Base-by-base conservation (phyloP, 768 basidiomycete species). In the Serpula lacrymans region DNA sequence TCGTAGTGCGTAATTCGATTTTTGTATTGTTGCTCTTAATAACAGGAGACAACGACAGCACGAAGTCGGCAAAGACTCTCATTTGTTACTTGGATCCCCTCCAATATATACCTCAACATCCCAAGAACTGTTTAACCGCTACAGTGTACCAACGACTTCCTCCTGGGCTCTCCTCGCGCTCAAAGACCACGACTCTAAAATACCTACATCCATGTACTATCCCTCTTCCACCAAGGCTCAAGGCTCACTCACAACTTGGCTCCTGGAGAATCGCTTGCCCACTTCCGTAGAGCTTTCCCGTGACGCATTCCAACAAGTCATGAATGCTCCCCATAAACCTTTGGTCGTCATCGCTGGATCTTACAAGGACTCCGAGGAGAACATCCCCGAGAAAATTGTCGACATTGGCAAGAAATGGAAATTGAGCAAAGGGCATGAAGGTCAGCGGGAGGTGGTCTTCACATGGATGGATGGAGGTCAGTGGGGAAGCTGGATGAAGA, bases 401-500 rank as follows among this genome's bases (percentile, higher is more conserved):
- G 74, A 75, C 46, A 67, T 83, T 5, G 81, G 74, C 1, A 68
- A 63, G 51, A 75, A 69, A 50, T 92, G 82, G 90, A 72, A 74
- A 45, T 67, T 70, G 24, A 68, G 64, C 18, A 41, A 47, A 38
- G 53, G 51, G 35, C 46, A 46, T 30, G 58, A 39, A 45, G 64
- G 27, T n/a, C 41, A 39, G 29, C 63, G 73, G 25, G 74, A 80
- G 30, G 83, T 95, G 0, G 77, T 93, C 35, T 96, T 93, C 62
- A 74, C 84, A 7, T 92, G 85, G 84, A 92, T 96, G 78, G 90
- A 99, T 54, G 77, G 70, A 2, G 80, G 78, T 18, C 76, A 72
- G 60, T 97, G 95, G 93, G 72, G 63, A 18, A 81, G 76, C 37
- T 97, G 93, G 93, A 68, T 95, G 65, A 91, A 88, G 71, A 82